Evolutionary conservation across 1,284 basidiomycete genomes (phyloP), one percentile per base, ranked within the genome.

Genomic region (Termitomyces sp.): DNA sequence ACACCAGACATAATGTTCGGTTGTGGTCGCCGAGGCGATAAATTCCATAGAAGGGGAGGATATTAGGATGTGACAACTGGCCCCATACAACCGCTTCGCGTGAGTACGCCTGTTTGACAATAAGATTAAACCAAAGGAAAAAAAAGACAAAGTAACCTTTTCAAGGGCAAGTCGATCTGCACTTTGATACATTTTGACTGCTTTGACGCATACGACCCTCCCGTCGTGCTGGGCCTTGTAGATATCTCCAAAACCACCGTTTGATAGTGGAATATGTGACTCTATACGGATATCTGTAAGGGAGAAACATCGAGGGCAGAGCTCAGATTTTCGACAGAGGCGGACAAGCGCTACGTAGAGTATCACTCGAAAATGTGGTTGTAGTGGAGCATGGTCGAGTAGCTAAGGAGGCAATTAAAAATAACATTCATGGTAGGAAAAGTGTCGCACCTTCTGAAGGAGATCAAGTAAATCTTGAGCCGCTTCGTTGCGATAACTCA

Each of bases 1-100:
- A 67, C 1, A 66, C 60, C 1, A 67, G 58, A 31, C 63, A 63
- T 34, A 66, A 39, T 19, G 63, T 55, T 2, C 43, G 12, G 10
- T 42, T 31, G 13, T 17, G 1, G 17, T 54, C 42, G 12, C 21
- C 5, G 9, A 62, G 51, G 34, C 57, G 58, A 50, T 66, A 61
- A n/a, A 65, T 56, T 7, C 66, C 66, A 30, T 62, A 63, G 33
- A 66, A 64, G 0, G 66, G 66, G 8, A 67, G 52, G 5, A 67
- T 30, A 48, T 67, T 67, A 5, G 52, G 50, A 48, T 67, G 66
- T 3, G 44, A 62, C 28, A 66, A 26, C 21, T 66, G 64, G 9
- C 65, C 57, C 66, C 66, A 67, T 9, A 66, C 28, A 15, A 66
- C 59, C 0, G 64, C 66, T 50, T 68, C 66, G 26, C 58, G 55